These are phyloP conservation scores for Emergomyces orientalis DNA, from an alignment of 2,329 filamentous ascomycete genomes.

Conservation along the genomic window DNA sequence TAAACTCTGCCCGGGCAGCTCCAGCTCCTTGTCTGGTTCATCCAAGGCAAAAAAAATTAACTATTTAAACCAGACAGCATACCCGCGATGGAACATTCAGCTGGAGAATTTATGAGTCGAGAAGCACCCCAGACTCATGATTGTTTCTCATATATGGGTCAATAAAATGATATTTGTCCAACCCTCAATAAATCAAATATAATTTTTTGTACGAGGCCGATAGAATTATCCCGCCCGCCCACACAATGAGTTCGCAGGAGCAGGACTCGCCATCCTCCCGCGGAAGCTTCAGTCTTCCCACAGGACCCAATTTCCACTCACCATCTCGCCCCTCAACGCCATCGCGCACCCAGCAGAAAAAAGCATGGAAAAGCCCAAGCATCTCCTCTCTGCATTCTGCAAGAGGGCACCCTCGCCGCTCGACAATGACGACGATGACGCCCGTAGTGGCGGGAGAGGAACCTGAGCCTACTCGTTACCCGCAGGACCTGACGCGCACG, in stretches of 20 bases:
- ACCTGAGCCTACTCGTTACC: background rate
- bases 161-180: background rate
- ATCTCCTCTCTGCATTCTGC: slow-evolving; percentile 6
- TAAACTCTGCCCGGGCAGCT: no score
- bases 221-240: background rate
- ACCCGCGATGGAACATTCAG: background rate
- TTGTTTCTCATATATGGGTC: background rate
- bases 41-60: background rate
- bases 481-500: background rate
- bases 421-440: background rate
- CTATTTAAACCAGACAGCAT: background rate
- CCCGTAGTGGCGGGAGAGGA: background rate
- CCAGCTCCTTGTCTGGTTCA: no score
- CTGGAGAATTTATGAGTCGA: background rate
- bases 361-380: slow-evolving; percentile 21
- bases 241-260: background rate
- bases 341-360: slow-evolving; percentile 19
- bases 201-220: background rate
- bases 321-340: slow-evolving; percentile 11
- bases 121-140: background rate
- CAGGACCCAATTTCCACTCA: slow-evolving; percentile 23
- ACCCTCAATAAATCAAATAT: background rate
- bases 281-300: slow-evolving; percentile 20
- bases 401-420: background rate
- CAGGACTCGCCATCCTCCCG: slow-evolving; percentile 11